phyloP scores from a whole-genome alignment of 352 stramenopile genomes.

The Globisporangium emineosum region DNA sequence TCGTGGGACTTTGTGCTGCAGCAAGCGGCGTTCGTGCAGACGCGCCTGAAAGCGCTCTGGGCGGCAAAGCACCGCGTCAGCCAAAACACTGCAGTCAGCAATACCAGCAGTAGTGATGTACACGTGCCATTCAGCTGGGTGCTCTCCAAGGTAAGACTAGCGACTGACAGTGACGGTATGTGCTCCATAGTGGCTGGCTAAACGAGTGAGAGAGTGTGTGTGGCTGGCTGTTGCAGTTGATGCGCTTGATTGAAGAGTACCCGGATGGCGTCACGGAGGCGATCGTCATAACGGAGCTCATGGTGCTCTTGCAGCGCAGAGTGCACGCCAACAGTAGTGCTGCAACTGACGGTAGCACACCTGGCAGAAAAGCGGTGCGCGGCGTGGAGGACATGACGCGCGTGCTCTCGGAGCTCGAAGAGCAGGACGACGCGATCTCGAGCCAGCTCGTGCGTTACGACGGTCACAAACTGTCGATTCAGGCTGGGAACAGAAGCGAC shows the following conservation, averaged over 20 bases:
- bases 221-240: slow-evolving; percentile 22
- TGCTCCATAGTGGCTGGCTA: no score
- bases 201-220: not conserved
- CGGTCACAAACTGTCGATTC: slow-evolving; percentile 39
- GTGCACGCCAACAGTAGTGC: slow-evolving; percentile 1
- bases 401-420: slow-evolving; percentile 38
- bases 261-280: slow-evolving; percentile 66
- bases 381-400: slow-evolving; percentile 30
- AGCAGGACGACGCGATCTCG: slow-evolving; percentile 28
- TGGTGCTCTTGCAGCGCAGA: slow-evolving; percentile 36
- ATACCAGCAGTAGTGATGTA: slow-evolving; percentile 3
- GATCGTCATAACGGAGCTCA: slow-evolving; percentile 59
- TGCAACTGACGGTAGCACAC: slow-evolving; percentile 5
- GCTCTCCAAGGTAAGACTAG: slow-evolving; percentile 33
- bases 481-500: slow-evolving; percentile 22
- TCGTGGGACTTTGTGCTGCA: slow-evolving; percentile 41
- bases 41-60: slow-evolving; percentile 40
- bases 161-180: not conserved
- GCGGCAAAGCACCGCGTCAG: slow-evolving; percentile 23
- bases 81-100: not conserved
- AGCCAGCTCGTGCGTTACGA: slow-evolving; percentile 30
- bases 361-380: slow-evolving; percentile 29
- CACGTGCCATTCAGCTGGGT: slow-evolving; percentile 55
- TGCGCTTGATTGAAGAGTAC: slow-evolving; percentile 60
- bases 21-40: slow-evolving; percentile 40